These are phyloP conservation scores for Diplosphaera chodatii DNA, from an alignment of 139 green algal genomes.

Conservation along the genomic window DNA sequence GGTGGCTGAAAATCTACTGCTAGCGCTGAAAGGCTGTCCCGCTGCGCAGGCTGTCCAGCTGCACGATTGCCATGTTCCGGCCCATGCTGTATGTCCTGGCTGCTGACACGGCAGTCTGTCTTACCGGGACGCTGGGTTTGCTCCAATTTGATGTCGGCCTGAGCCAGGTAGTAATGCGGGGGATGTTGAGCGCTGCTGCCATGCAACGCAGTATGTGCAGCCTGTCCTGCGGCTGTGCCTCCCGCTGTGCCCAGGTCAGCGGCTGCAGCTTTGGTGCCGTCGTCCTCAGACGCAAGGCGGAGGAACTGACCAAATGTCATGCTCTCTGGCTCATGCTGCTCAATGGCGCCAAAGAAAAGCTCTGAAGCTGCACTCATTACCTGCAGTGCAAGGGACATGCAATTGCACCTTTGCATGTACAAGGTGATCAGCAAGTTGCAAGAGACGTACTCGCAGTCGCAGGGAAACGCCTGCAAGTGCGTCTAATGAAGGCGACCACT, in stretches of 20 bases:
- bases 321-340: slow-evolving; percentile 27
- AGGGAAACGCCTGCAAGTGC: no score
- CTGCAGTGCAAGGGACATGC: slow-evolving; percentile 14
- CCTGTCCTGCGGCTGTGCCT: no score
- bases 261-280: slow-evolving; percentile 6
- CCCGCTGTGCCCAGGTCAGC: no score
- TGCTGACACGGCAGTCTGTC: no score
- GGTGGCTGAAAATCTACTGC: slow-evolving; percentile 27
- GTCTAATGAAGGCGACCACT: neutral
- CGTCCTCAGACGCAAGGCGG: slow-evolving; percentile 7
- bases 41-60: slow-evolving; percentile 8
- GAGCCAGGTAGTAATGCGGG: slow-evolving; percentile 26
- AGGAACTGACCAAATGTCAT: slow-evolving; percentile 21
- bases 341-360: slow-evolving; percentile 43
- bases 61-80: slow-evolving; percentile 7
- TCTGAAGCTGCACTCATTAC: slow-evolving; percentile 26
- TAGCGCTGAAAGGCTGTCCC: slow-evolving; percentile 20
- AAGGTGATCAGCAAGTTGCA: no score
- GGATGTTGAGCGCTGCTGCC: no score
- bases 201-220: no score
- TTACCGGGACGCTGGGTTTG: no score
- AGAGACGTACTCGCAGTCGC: no score
- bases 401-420: no score
- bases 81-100: slow-evolving; percentile 8
- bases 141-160: slow-evolving; percentile 20